Evolutionary conservation across 1,139 yeast genomes (phyloP).

Genomic region (Kodamaea ohmeri): DNA sequence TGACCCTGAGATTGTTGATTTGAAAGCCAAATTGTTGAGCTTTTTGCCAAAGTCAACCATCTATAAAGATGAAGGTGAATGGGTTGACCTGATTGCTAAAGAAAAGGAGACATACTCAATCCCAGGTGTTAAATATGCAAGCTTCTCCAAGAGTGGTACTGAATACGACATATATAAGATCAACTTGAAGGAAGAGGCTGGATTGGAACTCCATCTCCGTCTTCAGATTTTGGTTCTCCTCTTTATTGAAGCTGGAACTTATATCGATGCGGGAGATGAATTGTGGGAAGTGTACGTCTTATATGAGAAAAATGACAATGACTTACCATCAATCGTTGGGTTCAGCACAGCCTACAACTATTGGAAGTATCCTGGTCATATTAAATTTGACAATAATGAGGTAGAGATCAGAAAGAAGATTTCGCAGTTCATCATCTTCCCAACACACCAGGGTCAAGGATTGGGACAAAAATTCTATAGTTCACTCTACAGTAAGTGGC

Average conservation of each 20-base stretch:
- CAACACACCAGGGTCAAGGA: conserved; percentile 70
- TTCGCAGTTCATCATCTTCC: conserved; percentile 82
- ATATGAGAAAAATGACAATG: conserved; percentile 44
- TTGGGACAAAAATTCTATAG: conserved; percentile 70
- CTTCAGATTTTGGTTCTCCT: conserved; percentile 76
- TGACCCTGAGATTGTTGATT: conserved; percentile 49
- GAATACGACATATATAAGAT: conserved; percentile 32
- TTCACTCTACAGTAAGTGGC: conserved; percentile 54
- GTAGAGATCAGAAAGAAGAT: conserved; percentile 64
- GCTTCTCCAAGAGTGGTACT: conserved; percentile 28
- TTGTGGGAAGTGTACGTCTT: conserved; percentile 66
- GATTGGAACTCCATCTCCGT: conserved; percentile 60
- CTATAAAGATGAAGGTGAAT: conserved; percentile 58
- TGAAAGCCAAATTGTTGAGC: conserved; percentile 49
- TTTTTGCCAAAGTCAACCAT: conserved; percentile 63
- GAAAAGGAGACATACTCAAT: conserved; percentile 46
- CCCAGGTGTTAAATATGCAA: conserved; percentile 47
- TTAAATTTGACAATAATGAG: conserved; percentile 51
- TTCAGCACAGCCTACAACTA: conserved; percentile 83
- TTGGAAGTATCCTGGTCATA: conserved; percentile 67
- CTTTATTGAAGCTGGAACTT: conserved; percentile 93
- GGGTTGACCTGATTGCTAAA: conserved; percentile 56
- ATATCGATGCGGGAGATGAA: conserved; percentile 71
- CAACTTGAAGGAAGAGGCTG: conserved; percentile 36
- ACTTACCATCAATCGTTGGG: conserved; percentile 57